Conservation (phyloP, 148 eudicot species). For the Rhododendron ovatum region DNA sequence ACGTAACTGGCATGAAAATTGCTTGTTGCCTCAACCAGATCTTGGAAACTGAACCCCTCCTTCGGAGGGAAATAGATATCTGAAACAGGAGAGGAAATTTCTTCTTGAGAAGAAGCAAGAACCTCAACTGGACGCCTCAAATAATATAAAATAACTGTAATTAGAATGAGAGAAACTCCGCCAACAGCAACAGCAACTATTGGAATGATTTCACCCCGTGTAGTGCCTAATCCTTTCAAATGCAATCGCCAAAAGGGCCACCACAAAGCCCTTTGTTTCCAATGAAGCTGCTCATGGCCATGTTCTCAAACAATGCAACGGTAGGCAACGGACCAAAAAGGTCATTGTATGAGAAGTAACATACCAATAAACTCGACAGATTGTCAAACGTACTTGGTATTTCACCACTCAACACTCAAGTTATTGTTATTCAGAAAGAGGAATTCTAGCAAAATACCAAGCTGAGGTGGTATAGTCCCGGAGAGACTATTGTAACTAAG, state of each 20-base stretch:
- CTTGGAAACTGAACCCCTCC: conserved; percentile 88
- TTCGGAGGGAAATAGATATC: conserved; percentile 93
- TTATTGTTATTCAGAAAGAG: conserved; percentile 77
- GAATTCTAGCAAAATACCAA: conserved; percentile 68
- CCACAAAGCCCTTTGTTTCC: conserved; percentile 88
- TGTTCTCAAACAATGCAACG: conserved; percentile 55
- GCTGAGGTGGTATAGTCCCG: conserved; percentile 73
- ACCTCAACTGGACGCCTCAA: conserved; percentile 49
- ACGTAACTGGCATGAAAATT: conserved; percentile 66
- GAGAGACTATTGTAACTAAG: conserved; percentile 78
- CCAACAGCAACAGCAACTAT: conserved; percentile 57
- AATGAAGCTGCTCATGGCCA: conserved; percentile 56
- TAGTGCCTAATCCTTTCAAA: conserved; percentile 21
- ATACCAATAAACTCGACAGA: conserved; percentile 70
- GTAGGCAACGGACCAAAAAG: conserved; percentile 81
- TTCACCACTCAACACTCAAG: conserved; percentile 47
- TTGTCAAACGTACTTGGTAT: conserved; percentile 78
- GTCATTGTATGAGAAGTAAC: conserved; percentile 78
- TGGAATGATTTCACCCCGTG: conserved; percentile 58
- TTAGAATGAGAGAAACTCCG: conserved; percentile 78
- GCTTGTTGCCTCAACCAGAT: conserved; percentile 73
- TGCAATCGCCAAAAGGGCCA: conserved; percentile 55
- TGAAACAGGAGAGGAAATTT: conserved; percentile 43
- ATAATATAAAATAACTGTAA: conserved; percentile 42
- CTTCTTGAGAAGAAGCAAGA: conserved; percentile 43